Percentiles rank a stretch among this genome's conserved stretches.
Conservation (phyloP, 1,139 yeast genomes). For the Zhuliangozyma parablackwelliae region DNA sequence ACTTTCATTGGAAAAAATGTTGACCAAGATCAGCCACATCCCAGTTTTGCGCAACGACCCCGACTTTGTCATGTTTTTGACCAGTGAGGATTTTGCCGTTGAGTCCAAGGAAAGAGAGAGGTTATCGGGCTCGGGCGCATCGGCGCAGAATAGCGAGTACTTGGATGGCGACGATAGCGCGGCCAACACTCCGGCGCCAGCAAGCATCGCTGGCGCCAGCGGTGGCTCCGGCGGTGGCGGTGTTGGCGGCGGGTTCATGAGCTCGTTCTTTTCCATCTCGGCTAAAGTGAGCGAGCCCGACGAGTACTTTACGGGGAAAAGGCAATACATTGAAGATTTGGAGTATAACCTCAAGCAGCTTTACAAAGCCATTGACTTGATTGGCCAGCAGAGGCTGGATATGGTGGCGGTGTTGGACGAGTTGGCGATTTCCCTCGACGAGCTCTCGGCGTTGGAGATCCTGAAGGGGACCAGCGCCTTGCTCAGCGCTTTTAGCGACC, state of each 20-base stretch:
- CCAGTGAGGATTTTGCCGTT: constrained; percentile 62
- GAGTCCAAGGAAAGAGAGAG: constrained; percentile 65
- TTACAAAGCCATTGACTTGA: constrained; percentile 66
- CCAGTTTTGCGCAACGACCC: constrained; percentile 60
- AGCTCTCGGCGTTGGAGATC: constrained; percentile 71
- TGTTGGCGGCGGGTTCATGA: constrained; percentile 57
- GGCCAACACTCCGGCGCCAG: constrained; percentile 15
- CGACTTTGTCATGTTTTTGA: constrained; percentile 75
- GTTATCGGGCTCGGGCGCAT: constrained; percentile 50
- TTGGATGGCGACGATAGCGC: constrained; percentile 30
- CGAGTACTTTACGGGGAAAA: constrained; percentile 67
- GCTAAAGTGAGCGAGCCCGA: constrained; percentile 75
- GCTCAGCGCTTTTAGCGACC: constrained; percentile 55
- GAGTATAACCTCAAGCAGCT: constrained; percentile 72
- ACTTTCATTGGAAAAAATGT: constrained; percentile 84
- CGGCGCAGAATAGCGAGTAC: constrained; percentile 38
- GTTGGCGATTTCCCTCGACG: constrained; percentile 58
- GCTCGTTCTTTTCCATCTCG: constrained; percentile 54
- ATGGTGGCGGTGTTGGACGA: constrained; percentile 46
- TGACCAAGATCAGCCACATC: constrained; percentile 58
- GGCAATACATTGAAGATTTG: constrained; percentile 62
- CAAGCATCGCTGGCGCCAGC: constrained; percentile 17
- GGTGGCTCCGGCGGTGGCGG: constrained; percentile 10
- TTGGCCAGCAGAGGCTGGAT: constrained; percentile 74
- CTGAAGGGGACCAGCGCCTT: constrained; percentile 63